phyloP scores from a whole-genome alignment of 768 basidiomycete species.

The Phylloporus rhodoxanthus region DNA sequence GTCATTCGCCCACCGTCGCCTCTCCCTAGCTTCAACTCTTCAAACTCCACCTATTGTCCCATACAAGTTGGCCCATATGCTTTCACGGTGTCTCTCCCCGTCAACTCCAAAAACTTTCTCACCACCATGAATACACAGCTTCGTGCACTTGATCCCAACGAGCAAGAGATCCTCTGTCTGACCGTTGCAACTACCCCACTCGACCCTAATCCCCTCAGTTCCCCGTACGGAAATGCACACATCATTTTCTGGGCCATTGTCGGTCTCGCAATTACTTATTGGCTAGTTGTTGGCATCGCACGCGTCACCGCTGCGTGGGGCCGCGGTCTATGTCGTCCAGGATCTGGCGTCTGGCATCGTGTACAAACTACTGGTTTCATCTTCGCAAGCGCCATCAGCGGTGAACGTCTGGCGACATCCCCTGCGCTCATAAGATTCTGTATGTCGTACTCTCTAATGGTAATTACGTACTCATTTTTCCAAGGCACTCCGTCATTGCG shows the following conservation, averaged over 20 bases:
- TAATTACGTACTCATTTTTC: conserved; percentile 11
- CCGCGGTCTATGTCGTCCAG: conserved; percentile 53
- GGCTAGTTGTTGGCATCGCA: conserved; percentile 74
- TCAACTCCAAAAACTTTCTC: conserved; percentile 59
- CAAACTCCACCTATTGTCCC: conserved; percentile 61
- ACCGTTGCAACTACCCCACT: conserved; percentile 76
- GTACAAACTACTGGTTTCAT: conserved; percentile 84
- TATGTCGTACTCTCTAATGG: conserved; percentile 36
- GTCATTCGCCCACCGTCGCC: conserved; percentile 76
- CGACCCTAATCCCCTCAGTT: conserved; percentile 45
- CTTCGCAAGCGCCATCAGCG: conserved; percentile 87
- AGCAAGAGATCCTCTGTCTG: conserved; percentile 77
- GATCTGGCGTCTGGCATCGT: conserved; percentile 59
- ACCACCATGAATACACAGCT: conserved; percentile 82
- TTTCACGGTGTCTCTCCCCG: conserved; percentile 68
- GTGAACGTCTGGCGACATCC: conserved; percentile 77
- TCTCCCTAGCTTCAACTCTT: conserved; percentile 40
- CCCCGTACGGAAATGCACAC: conserved; percentile 60
- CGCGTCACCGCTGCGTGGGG: conserved; percentile 83
- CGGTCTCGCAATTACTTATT: conserved; percentile 71
- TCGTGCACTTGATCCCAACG: conserved; percentile 82
- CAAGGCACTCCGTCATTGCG: conserved; percentile 86
- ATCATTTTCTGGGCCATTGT: conserved; percentile 73
- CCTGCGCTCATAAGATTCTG: conserved; percentile 87
- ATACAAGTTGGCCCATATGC: conserved; percentile 74